These are phyloP conservation scores for Lecanoromycetidae sp. DNA, from an alignment of 2,329 filamentous ascomycete genomes.

Conservation along the genomic window DNA sequence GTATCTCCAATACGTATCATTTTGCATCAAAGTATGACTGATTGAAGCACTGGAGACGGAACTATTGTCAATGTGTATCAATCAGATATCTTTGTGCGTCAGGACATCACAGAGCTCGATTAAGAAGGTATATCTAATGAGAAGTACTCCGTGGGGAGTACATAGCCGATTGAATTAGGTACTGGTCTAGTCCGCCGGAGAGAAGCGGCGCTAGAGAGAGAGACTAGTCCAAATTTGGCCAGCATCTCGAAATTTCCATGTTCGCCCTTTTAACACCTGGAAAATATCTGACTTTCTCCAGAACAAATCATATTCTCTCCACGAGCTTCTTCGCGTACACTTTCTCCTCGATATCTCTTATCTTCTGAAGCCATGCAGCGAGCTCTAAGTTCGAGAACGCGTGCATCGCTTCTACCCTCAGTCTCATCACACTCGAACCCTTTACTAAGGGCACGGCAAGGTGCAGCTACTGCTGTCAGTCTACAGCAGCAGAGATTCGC, in stretches of 20 bases:
- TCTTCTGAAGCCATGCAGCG: conserved; percentile 61
- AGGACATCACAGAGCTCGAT: no score
- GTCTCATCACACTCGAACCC: conserved; percentile 43
- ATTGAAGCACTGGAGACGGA: no score
- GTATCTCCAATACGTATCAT: no score
- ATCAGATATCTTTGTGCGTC: no score
- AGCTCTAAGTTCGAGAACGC: conserved; percentile 68
- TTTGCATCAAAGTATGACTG: no score
- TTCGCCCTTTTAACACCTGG: neutral
- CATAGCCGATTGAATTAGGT: neutral
- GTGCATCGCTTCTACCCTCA: conserved; percentile 67
- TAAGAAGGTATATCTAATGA: no score
- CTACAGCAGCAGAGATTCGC: conserved; percentile 90
- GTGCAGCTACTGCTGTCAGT: conserved; percentile 44
- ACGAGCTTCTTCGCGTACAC: neutral
- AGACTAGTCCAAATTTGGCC: neutral
- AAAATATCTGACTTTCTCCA: neutral
- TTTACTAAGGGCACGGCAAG: conserved; percentile 52
- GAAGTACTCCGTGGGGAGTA: no score
- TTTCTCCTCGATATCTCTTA: neutral
- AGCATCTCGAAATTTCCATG: conserved; percentile 6
- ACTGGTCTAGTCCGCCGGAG: neutral
- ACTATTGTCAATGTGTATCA: no score
- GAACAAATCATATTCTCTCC: neutral
- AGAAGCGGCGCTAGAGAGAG: neutral